Conservation (phyloP, 805 yeast species). For the Lipomyces sp. region DNA sequence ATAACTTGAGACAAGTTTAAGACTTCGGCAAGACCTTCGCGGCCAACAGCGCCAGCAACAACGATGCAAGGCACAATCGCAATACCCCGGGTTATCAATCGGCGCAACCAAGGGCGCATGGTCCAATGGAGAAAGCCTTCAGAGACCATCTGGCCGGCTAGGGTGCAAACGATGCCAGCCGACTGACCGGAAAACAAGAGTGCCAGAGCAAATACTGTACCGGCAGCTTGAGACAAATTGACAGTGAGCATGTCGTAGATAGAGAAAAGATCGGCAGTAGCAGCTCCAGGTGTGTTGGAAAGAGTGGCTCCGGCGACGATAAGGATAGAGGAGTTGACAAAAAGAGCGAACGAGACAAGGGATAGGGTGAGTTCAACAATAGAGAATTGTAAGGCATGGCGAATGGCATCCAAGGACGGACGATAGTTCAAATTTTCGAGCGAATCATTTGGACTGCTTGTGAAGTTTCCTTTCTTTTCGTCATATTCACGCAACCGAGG, state of each 20-base stretch:
- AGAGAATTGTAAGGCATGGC: slow-evolving; percentile 72
- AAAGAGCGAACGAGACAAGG: slow-evolving; percentile 77
- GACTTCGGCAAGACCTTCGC: slow-evolving; percentile 70
- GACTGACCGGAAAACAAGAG: slow-evolving; percentile 83
- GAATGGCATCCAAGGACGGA: slow-evolving; percentile 76
- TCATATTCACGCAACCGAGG: slow-evolving; percentile 83
- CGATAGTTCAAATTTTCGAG: slow-evolving; percentile 51
- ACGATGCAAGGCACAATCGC: slow-evolving; percentile 81
- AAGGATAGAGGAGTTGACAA: slow-evolving; percentile 82
- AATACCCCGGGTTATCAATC: slow-evolving; percentile 75
- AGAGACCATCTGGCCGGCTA: slow-evolving; percentile 86
- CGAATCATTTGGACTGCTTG: slow-evolving; percentile 44
- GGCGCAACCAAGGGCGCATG: slow-evolving; percentile 75
- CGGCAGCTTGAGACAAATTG: slow-evolving; percentile 74
- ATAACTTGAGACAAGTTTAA: slow-evolving; percentile 87
- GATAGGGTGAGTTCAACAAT: slow-evolving; percentile 72
- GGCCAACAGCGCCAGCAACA: slow-evolving; percentile 73
- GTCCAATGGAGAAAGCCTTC: slow-evolving; percentile 91
- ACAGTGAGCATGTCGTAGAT: slow-evolving; percentile 67
- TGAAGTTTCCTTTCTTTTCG: slow-evolving; percentile 64
- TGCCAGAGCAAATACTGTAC: slow-evolving; percentile 83
- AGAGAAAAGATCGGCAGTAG: slow-evolving; percentile 81
- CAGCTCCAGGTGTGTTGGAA: slow-evolving; percentile 64
- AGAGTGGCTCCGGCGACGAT: slow-evolving; percentile 82
- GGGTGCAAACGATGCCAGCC: slow-evolving; percentile 91